Percentiles rank a stretch among this genome's conserved stretches.
These are phyloP conservation scores for Magnaporthiopsis rhizophila DNA, from an alignment of 2,329 filamentous ascomycete genomes.

Conservation along the genomic window DNA sequence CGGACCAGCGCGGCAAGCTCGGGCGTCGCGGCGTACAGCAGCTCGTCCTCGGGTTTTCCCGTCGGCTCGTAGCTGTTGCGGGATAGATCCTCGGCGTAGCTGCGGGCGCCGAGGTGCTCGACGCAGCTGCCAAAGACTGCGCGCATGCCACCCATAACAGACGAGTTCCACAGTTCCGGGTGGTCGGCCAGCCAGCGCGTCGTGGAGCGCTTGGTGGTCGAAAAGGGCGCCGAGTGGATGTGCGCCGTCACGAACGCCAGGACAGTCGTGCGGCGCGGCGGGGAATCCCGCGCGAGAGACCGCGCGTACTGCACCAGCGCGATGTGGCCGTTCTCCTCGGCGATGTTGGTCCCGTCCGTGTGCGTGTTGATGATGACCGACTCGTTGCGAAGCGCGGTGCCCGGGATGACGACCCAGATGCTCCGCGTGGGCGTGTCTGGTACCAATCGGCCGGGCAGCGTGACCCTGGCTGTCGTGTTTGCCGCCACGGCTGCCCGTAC, in stretches of 20 bases:
- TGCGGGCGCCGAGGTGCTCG: slow-evolving; percentile 4
- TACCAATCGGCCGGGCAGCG: not conserved
- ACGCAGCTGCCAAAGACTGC: slow-evolving; percentile 2
- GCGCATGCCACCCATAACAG: not conserved
- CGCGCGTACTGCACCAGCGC: not conserved
- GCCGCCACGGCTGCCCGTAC: not conserved
- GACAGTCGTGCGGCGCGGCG: slow-evolving; percentile 2
- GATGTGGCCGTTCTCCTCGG: slow-evolving; percentile 7
- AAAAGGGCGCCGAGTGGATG: slow-evolving; percentile 1
- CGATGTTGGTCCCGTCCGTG: slow-evolving; percentile 7
- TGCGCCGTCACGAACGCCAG: slow-evolving; percentile 5
- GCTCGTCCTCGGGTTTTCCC: slow-evolving; percentile 2
- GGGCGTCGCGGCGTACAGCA: slow-evolving; percentile 2
- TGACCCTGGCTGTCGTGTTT: not conserved
- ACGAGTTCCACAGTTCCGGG: slow-evolving; percentile 2
- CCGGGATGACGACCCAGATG: slow-evolving; percentile 4
- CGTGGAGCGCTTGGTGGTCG: not conserved
- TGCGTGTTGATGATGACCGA: slow-evolving; percentile 3
- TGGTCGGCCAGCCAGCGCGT: slow-evolving; percentile 5
- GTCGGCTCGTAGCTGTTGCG: not conserved
- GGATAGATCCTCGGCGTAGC: not conserved
- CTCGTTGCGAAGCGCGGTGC: not conserved
- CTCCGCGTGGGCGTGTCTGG: slow-evolving; percentile 1
- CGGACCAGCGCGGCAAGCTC: not conserved
- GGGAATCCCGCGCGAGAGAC: not conserved